A percentile compares a stretch with the other conserved stretches of the same genome.
phyloP scores from a whole-genome alignment of 345 rosid genomes.

The Pistacia atlantica region DNA sequence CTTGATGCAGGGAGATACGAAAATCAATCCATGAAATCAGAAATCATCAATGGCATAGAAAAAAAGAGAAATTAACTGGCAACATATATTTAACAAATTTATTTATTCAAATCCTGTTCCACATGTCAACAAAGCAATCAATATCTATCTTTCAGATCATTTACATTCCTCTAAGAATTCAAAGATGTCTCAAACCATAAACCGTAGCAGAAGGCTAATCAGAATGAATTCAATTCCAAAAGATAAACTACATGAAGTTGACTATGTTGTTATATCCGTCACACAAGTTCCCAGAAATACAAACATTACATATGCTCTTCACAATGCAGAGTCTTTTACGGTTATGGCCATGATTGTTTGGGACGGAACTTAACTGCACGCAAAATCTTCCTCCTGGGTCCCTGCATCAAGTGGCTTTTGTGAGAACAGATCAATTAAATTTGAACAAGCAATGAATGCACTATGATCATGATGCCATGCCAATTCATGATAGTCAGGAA shows the following conservation, averaged over 20 bases:
- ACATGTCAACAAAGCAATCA: slow-evolving; percentile 11
- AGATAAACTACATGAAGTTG: neutral
- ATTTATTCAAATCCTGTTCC: neutral
- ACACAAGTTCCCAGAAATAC: neutral
- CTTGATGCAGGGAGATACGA: neutral
- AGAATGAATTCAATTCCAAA: slow-evolving; percentile 1
- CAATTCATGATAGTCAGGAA: neutral
- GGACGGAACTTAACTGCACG: slow-evolving; percentile 38
- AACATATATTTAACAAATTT: too few relatives aligned
- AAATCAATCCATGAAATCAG: neutral
- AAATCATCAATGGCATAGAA: neutral
- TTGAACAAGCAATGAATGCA: neutral
- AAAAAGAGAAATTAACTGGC: neutral
- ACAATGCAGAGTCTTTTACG: neutral
- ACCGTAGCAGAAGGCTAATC: neutral
- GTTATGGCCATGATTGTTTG: neutral
- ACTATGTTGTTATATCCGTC: slow-evolving; percentile 6
- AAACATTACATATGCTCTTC: neutral
- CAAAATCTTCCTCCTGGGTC: slow-evolving; percentile 70
- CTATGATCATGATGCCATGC: neutral
- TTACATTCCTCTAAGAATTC: neutral
- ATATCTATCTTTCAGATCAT: neutral
- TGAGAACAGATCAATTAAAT: neutral
- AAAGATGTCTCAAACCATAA: neutral
- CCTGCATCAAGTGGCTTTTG: slow-evolving; percentile 34